Conservation (phyloP, 257 asterid genomes). For the Nicotiana undulata region DNA sequence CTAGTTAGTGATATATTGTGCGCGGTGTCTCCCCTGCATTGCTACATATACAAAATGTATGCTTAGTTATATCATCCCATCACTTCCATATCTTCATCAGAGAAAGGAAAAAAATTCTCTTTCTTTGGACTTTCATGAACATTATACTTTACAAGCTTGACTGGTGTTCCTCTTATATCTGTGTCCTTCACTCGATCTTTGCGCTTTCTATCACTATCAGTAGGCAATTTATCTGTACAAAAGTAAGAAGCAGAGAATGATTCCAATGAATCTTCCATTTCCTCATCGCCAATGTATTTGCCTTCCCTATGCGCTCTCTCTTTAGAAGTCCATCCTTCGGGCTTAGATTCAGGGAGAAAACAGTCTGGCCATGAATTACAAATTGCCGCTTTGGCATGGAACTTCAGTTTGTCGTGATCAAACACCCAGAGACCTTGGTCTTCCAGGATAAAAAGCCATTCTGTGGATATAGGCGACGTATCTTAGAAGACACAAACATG, state of each 20-base stretch:
- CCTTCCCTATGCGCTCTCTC: neutral
- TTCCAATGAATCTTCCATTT: constrained; percentile 24
- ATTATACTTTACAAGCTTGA: constrained; percentile 40
- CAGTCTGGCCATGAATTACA: constrained; percentile 13
- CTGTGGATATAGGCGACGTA: constrained; percentile 22
- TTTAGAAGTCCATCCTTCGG: neutral
- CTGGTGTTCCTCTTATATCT: constrained; percentile 22
- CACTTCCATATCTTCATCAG: constrained; percentile 46
- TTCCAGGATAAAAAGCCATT: constrained; percentile 49
- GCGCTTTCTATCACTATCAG: constrained; percentile 42
- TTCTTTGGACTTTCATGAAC: constrained; percentile 16
- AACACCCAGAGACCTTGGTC: constrained; percentile 36
- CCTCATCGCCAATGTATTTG: constrained; percentile 24
- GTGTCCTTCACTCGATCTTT: constrained; percentile 30
- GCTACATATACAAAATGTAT: neutral
- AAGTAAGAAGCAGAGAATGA: constrained; percentile 12
- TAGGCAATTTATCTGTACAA: neutral
- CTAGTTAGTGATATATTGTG: neutral
- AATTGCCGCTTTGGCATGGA: constrained; percentile 31
- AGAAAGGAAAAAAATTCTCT: constrained; percentile 16
- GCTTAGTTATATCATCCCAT: constrained; percentile 13
- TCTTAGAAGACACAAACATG: neutral
- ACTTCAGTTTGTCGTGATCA: constrained; percentile 19
- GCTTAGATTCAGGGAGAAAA: constrained; percentile 14
- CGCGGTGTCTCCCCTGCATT: neutral